A percentile compares a stretch with the other conserved stretches of the same genome.
Conservation (phyloP, 495 filamentous ascomycete genomes). For the Neurospora intermedia region DNA sequence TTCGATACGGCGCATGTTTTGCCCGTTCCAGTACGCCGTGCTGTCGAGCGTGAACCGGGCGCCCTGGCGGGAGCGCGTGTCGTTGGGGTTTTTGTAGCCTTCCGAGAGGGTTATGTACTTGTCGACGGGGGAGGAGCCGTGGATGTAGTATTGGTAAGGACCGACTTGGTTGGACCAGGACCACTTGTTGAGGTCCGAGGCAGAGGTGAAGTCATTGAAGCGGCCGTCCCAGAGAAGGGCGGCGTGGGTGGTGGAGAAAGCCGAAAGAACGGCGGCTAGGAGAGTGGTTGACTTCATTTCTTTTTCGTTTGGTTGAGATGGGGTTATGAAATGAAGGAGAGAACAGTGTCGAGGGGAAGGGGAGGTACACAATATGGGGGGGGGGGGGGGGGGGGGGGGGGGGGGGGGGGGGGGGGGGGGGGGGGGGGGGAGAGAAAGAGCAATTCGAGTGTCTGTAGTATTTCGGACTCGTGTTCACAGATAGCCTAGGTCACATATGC, state of each 20-base stretch:
- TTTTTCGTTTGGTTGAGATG: constrained; percentile 1
- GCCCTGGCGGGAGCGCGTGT: constrained; percentile 47
- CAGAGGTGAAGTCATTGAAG: constrained; percentile 44
- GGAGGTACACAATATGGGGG: neutral
- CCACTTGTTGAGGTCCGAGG: constrained; percentile 46
- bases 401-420: no score
- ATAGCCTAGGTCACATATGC: no score
- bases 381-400: no score
- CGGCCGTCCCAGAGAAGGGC: constrained; percentile 51
- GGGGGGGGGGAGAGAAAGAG: no score
- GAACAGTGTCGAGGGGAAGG: neutral
- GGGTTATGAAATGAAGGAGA: neutral
- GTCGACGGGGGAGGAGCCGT: constrained; percentile 41
- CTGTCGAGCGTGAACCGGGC: constrained; percentile 56
- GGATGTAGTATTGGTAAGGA: constrained; percentile 66
- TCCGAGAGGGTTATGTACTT: constrained; percentile 44
- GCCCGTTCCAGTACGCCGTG: constrained; percentile 48
- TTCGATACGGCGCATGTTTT: constrained; percentile 42
- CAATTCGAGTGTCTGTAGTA: no score
- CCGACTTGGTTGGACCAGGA: constrained; percentile 55
- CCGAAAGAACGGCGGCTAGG: constrained; percentile 5
- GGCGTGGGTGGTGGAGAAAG: constrained; percentile 7
- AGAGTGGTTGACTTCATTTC: constrained; percentile 18
- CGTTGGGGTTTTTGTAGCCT: constrained; percentile 53
- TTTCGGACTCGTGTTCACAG: neutral